Conservation (phyloP, 176 grass and related monocot species). For the Bolboschoenus planiculmis region DNA sequence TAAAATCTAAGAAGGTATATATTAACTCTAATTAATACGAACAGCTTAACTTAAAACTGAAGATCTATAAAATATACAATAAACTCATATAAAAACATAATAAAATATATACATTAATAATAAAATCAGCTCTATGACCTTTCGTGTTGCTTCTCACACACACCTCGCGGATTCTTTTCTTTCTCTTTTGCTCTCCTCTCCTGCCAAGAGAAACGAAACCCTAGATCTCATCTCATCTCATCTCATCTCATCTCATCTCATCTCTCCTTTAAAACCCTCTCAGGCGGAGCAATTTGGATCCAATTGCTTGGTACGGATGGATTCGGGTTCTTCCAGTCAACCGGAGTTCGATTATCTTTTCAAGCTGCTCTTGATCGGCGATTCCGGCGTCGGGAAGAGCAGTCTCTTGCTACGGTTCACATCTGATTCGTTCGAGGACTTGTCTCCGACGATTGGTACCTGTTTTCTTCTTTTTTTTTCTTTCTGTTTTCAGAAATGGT, state of each 20-base stretch:
- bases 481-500: not conserved
- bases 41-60: not conserved
- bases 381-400: constrained; percentile 96
- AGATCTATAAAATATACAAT: not conserved
- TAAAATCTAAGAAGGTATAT: too few species aligned
- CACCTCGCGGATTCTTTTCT: too few species aligned
- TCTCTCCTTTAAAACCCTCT: not conserved
- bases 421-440: constrained; percentile 81
- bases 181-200: not conserved
- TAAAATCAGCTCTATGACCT: not conserved
- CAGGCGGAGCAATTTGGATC: not conserved
- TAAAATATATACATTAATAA: not conserved
- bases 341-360: constrained; percentile 94
- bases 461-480: not conserved
- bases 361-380: constrained; percentile 89
- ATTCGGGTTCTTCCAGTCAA: constrained; percentile 52
- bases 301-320: constrained; percentile 1
- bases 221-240: constrained; percentile 37
- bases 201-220: constrained; percentile 20
- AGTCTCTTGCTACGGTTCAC: constrained; percentile 94
- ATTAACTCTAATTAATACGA: too few species aligned
- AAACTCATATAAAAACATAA: too few species aligned
- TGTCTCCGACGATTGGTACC: constrained; percentile 84
- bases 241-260: constrained; percentile 26
- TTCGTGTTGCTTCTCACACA: not conserved